phyloP scores from a whole-genome alignment of 306 rosid genomes.

The Aeschynomene evenia region DNA sequence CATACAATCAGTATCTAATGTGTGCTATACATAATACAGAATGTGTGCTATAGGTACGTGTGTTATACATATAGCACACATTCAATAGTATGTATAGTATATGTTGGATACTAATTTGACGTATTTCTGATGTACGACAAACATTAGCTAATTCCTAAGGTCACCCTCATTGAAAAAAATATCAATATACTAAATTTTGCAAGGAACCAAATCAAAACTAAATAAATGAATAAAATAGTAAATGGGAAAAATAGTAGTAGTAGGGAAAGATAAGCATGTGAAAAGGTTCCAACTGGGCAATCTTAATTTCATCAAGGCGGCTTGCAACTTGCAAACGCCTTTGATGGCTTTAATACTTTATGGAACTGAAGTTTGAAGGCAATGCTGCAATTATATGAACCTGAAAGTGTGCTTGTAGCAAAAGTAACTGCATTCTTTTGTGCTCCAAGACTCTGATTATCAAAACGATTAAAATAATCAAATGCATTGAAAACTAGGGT shows the following conservation, averaged over 20 bases:
- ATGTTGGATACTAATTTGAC: too few species aligned
- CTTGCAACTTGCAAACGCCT: slow-evolving; percentile 11
- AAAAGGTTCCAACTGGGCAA: slow-evolving; percentile 9
- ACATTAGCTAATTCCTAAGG: background rate
- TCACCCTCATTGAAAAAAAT: background rate
- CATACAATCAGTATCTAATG: too few species aligned
- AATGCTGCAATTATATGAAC: background rate
- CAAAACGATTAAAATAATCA: too few species aligned
- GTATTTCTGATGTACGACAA: too few species aligned
- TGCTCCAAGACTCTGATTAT: background rate
- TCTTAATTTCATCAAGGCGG: background rate
- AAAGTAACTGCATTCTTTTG: background rate
- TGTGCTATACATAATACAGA: too few species aligned
- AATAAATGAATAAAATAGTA: background rate
- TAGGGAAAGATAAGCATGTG: slow-evolving; percentile 1
- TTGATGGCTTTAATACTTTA: background rate
- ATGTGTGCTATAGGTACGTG: too few species aligned
- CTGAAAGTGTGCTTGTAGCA: background rate
- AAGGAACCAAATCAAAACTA: background rate
- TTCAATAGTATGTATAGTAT: too few species aligned
- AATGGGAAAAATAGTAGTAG: background rate
- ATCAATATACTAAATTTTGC: background rate
- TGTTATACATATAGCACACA: too few species aligned
- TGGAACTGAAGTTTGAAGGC: background rate
- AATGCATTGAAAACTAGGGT: too few species aligned